Evolutionary conservation across 805 yeast species (phyloP), one percentile per base, ranked within the genome.

Genomic region (Yamadazyma paraphyllophila): DNA sequence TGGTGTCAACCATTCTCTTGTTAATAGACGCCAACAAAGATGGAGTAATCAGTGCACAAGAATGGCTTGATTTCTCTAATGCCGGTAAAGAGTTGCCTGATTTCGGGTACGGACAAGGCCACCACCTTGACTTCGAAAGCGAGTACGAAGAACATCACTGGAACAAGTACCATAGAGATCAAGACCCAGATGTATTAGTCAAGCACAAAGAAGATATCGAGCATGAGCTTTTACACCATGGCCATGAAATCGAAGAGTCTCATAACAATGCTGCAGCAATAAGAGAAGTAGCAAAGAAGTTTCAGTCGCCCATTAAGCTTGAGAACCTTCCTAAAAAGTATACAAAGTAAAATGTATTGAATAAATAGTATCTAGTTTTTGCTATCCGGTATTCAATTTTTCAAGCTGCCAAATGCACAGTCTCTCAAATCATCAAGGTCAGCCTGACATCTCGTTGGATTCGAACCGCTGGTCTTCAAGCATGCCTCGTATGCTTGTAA

Each of bases 111-210:
- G 98, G 97, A 26, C 91, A 88, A 7, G 96, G 96, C 24, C 97
- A 91, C 60, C 97, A 91, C 67, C 84, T 90, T 30, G 96, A 88
- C 67, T 92, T 90, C 59, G 98, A 91, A 65, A 77, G 81, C 54
- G 97, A 91, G 62, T 92, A 91, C 61, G 97, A 92, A 62, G 83
- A 88, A 46, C 97, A 91, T 63, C 98, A 91, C 63, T 92, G 97
- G 97, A 78, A 83, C 49, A 73, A 89, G 66, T 83, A 76, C 59
- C 94, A 87, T 60, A 74, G 78, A 45, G 81, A 87, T 53, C 66
- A 74, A 45, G 97, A 90, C 62, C 97, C 97, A 1, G 90, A 88
- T 44, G 89, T 90, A 24, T 74, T 76, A 55, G 67, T 79, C 17
- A 85, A 87, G 43, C 97, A 90, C 61, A 85, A 83, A 51, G 97